Conservation (phyloP, 1,284 basidiomycete species). For the Testicularia cyperi region DNA sequence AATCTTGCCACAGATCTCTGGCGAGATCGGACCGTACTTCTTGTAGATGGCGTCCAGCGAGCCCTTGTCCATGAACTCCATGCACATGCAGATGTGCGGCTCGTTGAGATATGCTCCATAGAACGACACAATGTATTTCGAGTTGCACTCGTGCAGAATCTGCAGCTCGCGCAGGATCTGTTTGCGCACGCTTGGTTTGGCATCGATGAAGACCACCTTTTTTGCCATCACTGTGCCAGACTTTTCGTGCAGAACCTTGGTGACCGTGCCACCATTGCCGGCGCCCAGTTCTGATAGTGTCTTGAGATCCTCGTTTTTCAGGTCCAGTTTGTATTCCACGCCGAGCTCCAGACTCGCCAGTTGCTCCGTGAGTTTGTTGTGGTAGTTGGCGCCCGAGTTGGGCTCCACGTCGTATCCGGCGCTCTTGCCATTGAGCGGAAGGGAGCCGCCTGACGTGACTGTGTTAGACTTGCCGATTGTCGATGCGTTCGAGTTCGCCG, state of each 20-base stretch:
- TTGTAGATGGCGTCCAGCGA: constrained; percentile 87
- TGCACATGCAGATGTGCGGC: constrained; percentile 97
- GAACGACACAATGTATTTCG: constrained; percentile 89
- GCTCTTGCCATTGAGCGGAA: constrained; percentile 9
- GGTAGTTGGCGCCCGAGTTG: constrained; percentile 40
- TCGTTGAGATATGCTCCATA: constrained; percentile 94
- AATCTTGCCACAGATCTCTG: constrained; percentile 85
- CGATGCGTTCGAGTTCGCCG: constrained; percentile 14
- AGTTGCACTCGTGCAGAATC: constrained; percentile 96
- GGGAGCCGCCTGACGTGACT: constrained; percentile 13
- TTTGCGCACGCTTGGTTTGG: constrained; percentile 93
- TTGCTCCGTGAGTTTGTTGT: constrained; percentile 54
- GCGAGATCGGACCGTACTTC: constrained; percentile 82
- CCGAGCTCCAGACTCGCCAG: constrained; percentile 61
- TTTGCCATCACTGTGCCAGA: constrained; percentile 57
- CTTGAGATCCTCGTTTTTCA: constrained; percentile 63
- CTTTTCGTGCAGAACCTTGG: constrained; percentile 67
- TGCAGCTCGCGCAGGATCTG: constrained; percentile 96
- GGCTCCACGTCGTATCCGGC: constrained; percentile 23
- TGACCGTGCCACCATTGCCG: constrained; percentile 97
- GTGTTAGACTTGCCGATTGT: constrained; percentile 20
- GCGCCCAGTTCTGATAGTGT: constrained; percentile 85
- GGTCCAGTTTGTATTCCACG: constrained; percentile 61
- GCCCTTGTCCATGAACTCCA: constrained; percentile 88
- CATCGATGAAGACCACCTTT: constrained; percentile 82